Evolutionary conservation across 192 early-diverging fungal genomes (phyloP), one percentile per base, ranked within the genome.

Genomic region (Linnemannia hyalina): DNA sequence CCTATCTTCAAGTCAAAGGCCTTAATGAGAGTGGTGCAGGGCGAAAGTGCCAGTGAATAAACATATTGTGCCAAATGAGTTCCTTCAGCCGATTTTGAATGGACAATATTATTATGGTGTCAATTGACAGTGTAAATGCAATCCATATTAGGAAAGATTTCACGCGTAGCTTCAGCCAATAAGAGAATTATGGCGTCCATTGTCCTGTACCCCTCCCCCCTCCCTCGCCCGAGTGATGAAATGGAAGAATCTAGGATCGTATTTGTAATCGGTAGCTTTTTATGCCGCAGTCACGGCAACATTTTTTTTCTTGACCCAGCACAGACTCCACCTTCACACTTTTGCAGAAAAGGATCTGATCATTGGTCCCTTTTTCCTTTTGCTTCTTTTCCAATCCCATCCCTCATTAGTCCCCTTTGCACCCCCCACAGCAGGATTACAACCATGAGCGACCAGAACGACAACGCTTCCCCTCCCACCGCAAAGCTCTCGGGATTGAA

Each of bases 401-500:
- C 1, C 73, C 40, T 72, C 36, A n/a, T 22, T 2, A 52, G 8
- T 11, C 18, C 70, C 69, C 23, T 23, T 63, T 63, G 60, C 60
- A 32, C 10, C 47, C 47, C 47, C 16, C 47, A 49, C 60, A 63
- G 60, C 60, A 63, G 60, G 60, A 44, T 69, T 22, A 32, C 72
- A 49, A 49, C 49, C 73, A 89, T 89, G 88, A 83, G 75, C 46
- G 82, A 89, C 63, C 74, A 89, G 70, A 75, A 80, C 73, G 77
- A 82, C 76, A 82, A 82, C 6, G 70, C 26, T 70, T 8, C 41
- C 16, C 81, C 80, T 9, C 77, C 78, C 26, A 70, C 89, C 23
- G 78, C 91, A 36, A 88, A 88, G 52, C 88, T 91, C 60, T 88
- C 90, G 55, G 92, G 91, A 86, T 74, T 93, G 74, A 86, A 70